These are phyloP conservation scores for Nelumbo lutea DNA, from an alignment of 164 flowering plant genomes.

Conservation along the genomic window DNA sequence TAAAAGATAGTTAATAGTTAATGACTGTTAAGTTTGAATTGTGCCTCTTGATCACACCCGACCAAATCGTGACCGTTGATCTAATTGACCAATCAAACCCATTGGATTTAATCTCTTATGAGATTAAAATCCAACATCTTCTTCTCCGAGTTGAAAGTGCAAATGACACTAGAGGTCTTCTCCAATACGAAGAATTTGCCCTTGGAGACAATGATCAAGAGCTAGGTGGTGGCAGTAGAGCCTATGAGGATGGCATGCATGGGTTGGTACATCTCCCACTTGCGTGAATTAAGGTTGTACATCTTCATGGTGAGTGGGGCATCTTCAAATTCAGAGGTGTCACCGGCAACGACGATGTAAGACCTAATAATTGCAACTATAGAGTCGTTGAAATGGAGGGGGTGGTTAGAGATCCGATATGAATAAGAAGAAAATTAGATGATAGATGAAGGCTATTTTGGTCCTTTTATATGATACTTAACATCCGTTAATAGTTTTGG, in stretches of 20 bases:
- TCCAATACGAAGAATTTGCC: slow-evolving; percentile 36
- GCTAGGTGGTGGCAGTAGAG: slow-evolving; percentile 53
- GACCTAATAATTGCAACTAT: slow-evolving; percentile 50
- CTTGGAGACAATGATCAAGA: slow-evolving; percentile 39
- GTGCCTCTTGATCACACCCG: too few species aligned
- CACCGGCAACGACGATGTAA: slow-evolving; percentile 58
- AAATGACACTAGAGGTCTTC: slow-evolving; percentile 40
- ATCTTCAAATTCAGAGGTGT: slow-evolving; percentile 50
- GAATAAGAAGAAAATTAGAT: too few species aligned
- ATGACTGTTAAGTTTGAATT: too few species aligned
- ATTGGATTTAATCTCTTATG: too few species aligned
- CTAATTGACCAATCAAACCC: too few species aligned
- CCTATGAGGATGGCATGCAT: slow-evolving; percentile 49
- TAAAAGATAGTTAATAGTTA: too few species aligned
- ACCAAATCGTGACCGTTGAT: too few species aligned
- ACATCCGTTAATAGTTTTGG: too few species aligned
- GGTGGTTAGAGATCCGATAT: too few species aligned
- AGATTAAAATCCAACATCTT: neutral
- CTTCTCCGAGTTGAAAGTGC: slow-evolving; percentile 36
- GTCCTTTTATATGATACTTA: too few species aligned
- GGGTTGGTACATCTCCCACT: slow-evolving; percentile 42
- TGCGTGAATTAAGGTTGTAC: slow-evolving; percentile 28
- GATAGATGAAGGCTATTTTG: too few species aligned
- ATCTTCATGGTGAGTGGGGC: slow-evolving; percentile 62
- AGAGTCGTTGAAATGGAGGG: slow-evolving; percentile 18